Evolutionary conservation across 2,329 filamentous ascomycete species (phyloP), one percentile per base, ranked within the genome.

Genomic region (Exophiala xenobiotica): DNA sequence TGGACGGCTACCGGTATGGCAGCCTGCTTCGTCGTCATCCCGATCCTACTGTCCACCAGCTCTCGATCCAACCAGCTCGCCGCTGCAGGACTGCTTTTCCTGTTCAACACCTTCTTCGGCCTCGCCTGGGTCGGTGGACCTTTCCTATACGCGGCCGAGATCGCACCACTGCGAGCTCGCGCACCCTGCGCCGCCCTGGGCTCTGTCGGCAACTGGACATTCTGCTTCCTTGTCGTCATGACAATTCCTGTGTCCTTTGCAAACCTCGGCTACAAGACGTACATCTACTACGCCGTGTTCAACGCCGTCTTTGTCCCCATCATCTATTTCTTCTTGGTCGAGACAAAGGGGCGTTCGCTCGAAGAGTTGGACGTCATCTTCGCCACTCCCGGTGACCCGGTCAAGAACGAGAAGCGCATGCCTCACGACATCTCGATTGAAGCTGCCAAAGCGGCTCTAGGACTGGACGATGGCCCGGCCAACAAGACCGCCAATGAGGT

Each of bases 1-100:
- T 81, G 88, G 57, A 87, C 87, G 48, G 82, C 82, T 0, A 70
- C 79, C 31, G 82, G 82, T 0, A 83, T 85, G 73, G 82, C 82
- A 29, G 65, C 77, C 1, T 82, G 81, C 47, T 88, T 89, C 86
- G 78, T 83, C 2, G 75, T 88, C 23, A 64, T 78, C 23, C 42
- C 42, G 4, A 45, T 45, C 11, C 26, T 45, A 9, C 42, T 45
- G 23, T 45, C 42, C n/a, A 45, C 42, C 16, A 45, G 22, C 16
- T 45, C 42, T 14, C 42, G 42, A 45, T 45, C 42, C 3, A 45
- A 45, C 12, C 42, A 45, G 31, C 42, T 45, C 23, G 42, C 42
- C 31, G 42, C 23, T 29, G 42, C 42, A 18, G 42, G 42, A n/a
- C 42, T 45, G 3, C 42, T 45, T 14, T 45, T 45, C 26, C 26